phyloP scores from a whole-genome alignment of 768 basidiomycete species.

The Guyanaporus albipodus region DNA sequence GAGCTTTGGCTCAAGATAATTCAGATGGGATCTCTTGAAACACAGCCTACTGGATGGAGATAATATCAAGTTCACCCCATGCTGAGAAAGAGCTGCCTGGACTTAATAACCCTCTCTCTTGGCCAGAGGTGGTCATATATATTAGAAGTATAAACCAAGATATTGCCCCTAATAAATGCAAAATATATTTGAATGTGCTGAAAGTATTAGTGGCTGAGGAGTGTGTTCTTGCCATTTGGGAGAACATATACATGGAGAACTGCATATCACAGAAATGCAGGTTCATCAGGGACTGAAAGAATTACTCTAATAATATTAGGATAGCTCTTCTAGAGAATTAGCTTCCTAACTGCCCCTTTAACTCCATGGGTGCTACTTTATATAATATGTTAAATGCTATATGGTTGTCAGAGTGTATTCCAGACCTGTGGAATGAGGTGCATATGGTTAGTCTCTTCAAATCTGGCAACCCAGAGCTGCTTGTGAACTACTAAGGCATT shows the following conservation, averaged over 20 bases:
- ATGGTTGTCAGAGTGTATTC: background rate
- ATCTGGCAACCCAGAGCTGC: background rate
- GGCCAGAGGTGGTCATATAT: background rate
- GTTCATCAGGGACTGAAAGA: too few species aligned
- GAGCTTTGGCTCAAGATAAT: background rate
- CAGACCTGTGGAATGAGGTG: background rate
- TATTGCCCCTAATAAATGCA: background rate
- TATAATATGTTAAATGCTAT: background rate
- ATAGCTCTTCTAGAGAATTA: background rate
- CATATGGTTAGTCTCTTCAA: background rate
- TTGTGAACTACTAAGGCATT: background rate
- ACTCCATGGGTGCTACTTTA: background rate
- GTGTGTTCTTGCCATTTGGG: too few species aligned
- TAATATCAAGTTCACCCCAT: background rate
- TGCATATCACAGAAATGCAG: too few species aligned
- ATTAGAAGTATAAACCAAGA: background rate
- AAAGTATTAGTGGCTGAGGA: background rate
- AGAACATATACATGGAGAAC: too few species aligned
- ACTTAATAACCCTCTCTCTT: background rate
- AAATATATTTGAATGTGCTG: background rate
- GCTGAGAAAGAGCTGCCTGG: background rate
- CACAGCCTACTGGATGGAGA: background rate
- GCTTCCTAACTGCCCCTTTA: background rate
- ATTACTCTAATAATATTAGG: background rate
- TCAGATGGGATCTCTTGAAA: background rate